A percentile compares a stretch with the other conserved stretches of the same genome.
Conservation (phyloP, 2,329 filamentous ascomycete genomes). For the Curvularia spicifera region DNA sequence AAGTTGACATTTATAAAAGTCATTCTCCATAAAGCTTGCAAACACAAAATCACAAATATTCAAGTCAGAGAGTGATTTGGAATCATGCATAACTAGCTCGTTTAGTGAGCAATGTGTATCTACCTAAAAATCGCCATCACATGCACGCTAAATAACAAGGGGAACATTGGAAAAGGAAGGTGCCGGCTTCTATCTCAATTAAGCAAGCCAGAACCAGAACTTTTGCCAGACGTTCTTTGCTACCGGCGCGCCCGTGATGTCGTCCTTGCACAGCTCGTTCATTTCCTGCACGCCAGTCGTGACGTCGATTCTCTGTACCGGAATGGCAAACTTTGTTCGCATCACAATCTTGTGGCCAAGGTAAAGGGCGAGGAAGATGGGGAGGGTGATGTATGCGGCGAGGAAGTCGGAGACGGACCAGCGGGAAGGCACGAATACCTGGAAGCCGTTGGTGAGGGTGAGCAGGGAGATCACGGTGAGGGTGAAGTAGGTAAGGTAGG, state of each 20-base stretch:
- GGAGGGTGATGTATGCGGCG: conserved; percentile 57
- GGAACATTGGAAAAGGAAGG: neutral
- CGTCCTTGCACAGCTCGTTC: conserved; percentile 45
- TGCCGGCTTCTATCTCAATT: neutral
- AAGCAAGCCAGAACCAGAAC: conserved; percentile 50
- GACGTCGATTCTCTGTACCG: conserved; percentile 41
- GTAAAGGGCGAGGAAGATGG: conserved; percentile 46
- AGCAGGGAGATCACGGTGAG: conserved; percentile 54
- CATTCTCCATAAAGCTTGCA: neutral
- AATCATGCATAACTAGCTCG: neutral
- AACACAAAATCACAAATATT: neutral
- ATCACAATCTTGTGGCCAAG: conserved; percentile 45
- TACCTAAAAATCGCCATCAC: neutral
- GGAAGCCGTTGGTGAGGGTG: conserved; percentile 47
- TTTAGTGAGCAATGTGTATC: neutral
- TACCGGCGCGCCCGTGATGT: conserved; percentile 39
- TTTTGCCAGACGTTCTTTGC: conserved; percentile 44
- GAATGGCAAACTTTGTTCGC: conserved; percentile 38
- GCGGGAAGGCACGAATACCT: conserved; percentile 61
- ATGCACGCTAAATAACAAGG: neutral
- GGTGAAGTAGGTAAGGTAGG: conserved; percentile 65
- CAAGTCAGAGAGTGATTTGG: too few species aligned
- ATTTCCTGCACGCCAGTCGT: conserved; percentile 46
- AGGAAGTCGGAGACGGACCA: conserved; percentile 59
- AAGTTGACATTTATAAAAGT: neutral